phyloP scores from a whole-genome alignment of 352 stramenopile species.

The Globisporangium lucens region DNA sequence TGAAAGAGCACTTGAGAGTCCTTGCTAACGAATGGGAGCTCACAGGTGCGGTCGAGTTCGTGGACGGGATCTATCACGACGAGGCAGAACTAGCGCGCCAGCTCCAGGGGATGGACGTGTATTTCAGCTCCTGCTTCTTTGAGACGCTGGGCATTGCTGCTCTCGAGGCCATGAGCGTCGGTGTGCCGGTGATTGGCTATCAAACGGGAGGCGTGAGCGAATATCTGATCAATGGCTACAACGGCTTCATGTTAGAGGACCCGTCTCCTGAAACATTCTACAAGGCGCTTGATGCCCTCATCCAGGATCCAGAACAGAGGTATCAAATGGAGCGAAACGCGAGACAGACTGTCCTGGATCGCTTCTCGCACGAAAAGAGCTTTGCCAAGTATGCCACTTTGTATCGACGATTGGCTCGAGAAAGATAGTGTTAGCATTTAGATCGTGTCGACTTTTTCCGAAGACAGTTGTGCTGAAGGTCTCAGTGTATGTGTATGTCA shows the following conservation, averaged over 20 bases:
- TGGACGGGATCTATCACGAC: slow-evolving; percentile 45
- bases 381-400: slow-evolving; percentile 35
- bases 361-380: slow-evolving; percentile 26
- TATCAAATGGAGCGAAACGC: slow-evolving; percentile 30
- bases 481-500: not conserved
- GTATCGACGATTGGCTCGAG: slow-evolving; percentile 30
- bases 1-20: slow-evolving; percentile 25
- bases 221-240: slow-evolving; percentile 42
- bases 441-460: not conserved
- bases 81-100: slow-evolving; percentile 27
- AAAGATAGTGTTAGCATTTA: not conserved
- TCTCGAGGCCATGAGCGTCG: slow-evolving; percentile 59
- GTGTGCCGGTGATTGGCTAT: slow-evolving; percentile 50
- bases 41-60: slow-evolving; percentile 30
- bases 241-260: slow-evolving; percentile 37
- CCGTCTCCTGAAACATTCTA: slow-evolving; percentile 27
- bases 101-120: slow-evolving; percentile 40
- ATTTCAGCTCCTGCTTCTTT: slow-evolving; percentile 36
- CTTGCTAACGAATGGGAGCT: slow-evolving; percentile 34
- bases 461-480: not conserved
- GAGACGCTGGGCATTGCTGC: slow-evolving; percentile 54
- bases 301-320: slow-evolving; percentile 20
- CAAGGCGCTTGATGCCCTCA: slow-evolving; percentile 28
- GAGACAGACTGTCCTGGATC: slow-evolving; percentile 30
- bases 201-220: slow-evolving; percentile 36